phyloP scores from a whole-genome alignment of 441 rosid genomes.

The Pelargonium fulgidum region DNA sequence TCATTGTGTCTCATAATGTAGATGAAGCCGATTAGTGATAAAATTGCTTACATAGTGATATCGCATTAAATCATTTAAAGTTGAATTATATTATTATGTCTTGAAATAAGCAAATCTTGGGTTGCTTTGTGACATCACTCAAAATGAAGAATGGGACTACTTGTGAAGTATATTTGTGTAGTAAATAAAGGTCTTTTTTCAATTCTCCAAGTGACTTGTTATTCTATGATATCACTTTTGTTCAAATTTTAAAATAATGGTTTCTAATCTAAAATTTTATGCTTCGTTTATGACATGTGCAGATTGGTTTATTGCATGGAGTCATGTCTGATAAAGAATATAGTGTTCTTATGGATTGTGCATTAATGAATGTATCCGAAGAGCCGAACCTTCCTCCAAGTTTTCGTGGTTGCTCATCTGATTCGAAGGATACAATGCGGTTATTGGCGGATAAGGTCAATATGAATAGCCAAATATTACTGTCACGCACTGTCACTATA shows the following conservation, averaged over 20 bases:
- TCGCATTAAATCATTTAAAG: no score
- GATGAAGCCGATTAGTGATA: no score
- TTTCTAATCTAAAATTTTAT: background rate
- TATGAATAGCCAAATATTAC: conserved; percentile 73
- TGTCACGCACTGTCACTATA: conserved; percentile 75
- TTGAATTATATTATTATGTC: no score
- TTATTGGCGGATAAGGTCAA: conserved; percentile 83
- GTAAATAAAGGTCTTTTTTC: background rate
- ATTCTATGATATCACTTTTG: background rate
- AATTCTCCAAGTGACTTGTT: background rate
- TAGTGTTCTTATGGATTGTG: conserved; percentile 66
- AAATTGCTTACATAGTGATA: no score
- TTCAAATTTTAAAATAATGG: background rate
- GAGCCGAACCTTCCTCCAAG: conserved; percentile 86
- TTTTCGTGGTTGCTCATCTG: conserved; percentile 77
- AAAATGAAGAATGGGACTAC: no score
- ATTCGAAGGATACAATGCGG: conserved; percentile 65
- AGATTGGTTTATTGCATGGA: conserved; percentile 82
- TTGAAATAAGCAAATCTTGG: no score
- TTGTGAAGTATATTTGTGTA: background rate
- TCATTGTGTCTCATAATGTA: no score
- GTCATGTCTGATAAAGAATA: conserved; percentile 93
- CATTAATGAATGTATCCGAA: conserved; percentile 65
- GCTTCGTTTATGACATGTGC: conserved; percentile 27
- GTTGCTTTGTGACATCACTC: no score